A percentile compares a stretch with the other conserved stretches of the same genome.
Evolutionary conservation across 2,329 filamentous ascomycete genomes (phyloP).

Genomic region (Karstenula rhodostoma): DNA sequence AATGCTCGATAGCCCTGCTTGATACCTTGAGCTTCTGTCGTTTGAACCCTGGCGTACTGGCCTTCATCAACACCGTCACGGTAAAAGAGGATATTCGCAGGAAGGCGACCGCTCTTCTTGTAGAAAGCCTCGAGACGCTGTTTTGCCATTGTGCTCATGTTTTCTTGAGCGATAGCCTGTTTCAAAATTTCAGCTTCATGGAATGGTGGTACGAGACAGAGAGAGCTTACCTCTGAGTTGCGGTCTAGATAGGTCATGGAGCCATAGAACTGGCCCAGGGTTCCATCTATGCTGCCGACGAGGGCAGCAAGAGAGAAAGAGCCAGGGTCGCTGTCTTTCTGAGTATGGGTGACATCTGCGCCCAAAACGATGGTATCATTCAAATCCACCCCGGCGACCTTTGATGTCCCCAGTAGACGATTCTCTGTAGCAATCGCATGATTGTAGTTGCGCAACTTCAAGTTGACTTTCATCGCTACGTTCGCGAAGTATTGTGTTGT

Average conservation of each 20-base stretch:
- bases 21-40: constrained; percentile 41
- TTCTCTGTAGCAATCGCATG: constrained; percentile 18
- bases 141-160: constrained; percentile 22
- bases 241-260: neutral
- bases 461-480: constrained; percentile 39
- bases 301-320: constrained; percentile 52
- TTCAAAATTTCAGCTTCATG: neutral
- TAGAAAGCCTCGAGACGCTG: constrained; percentile 22
- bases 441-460: constrained; percentile 37
- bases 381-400: neutral
- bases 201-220: too few relatives aligned
- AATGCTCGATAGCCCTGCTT: constrained; percentile 22
- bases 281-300: constrained; percentile 36
- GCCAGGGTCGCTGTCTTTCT: constrained; percentile 29
- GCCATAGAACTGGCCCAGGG: neutral
- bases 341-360: constrained; percentile 53
- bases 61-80: constrained; percentile 34
- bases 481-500: constrained; percentile 25
- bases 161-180: constrained; percentile 19
- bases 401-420: too few relatives aligned
- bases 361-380: constrained; percentile 51
- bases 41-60: constrained; percentile 25
- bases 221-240: neutral
- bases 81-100: constrained; percentile 36
- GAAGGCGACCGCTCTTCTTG: constrained; percentile 18